Base-by-base conservation (phyloP, 805 yeast genomes). In the Wickerhamiella kazuoi region DNA sequence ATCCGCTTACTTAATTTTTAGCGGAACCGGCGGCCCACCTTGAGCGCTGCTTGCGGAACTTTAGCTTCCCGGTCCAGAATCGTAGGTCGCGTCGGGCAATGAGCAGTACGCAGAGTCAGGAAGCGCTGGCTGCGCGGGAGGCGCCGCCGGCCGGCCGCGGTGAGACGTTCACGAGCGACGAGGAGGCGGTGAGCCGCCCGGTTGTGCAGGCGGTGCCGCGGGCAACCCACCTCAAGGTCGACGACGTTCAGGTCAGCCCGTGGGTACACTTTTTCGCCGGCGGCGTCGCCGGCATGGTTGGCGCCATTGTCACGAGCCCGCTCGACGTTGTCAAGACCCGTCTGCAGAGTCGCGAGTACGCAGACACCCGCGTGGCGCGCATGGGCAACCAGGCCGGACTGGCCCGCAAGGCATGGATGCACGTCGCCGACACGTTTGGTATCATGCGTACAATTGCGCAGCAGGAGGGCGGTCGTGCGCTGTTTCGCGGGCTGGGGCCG, bases 301-400 rank as follows among this genome's bases (percentile, higher is more conserved):
- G 99, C 20, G 94, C 98, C 2, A 62, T 87, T 2, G 76, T 75
- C 40, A 90, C 99, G 0, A 78, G 94, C 50, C 99, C 99, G 1
- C 72, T 90, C 45, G 99, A 86, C 58, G 93, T 90, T 37, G 95
- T 90, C 29, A 90, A 90, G 55, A 90, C 99, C 0, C 69, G 99
- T 52, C 62, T 90, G 40, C 99, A 90, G 57, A 79, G 94, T 44
- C 94, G 84, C 52, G 81, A 78, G 5, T 86, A 78, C 42, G 34
- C 39, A 14, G 19, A 41, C 3, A 44, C 45, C 36, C 18, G 42
- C n/a, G 30, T 30, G 8, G 39, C 40, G 44, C 23, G 41, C 37
- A 33, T 36, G 36, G 36, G 20, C 18, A 14, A 20, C 18, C 15
- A 20, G 34, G 36, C n/a, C 24, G 8, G 7, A 8, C 7, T 20